phyloP scores from a whole-genome alignment of 495 filamentous ascomycete species.

The Cudoniella acicularis region DNA sequence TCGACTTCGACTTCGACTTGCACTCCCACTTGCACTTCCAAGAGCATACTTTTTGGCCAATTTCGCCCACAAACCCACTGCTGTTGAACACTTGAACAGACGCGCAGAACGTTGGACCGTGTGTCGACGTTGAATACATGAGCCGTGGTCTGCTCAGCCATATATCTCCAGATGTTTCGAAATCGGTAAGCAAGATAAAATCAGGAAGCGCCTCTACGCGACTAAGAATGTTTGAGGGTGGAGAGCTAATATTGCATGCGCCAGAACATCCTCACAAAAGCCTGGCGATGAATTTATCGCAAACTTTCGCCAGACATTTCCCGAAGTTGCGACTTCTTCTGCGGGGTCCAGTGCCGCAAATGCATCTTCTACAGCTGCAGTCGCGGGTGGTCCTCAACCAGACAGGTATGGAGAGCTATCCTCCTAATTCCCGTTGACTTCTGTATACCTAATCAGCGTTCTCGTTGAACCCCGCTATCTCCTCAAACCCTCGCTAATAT shows the following conservation, averaged over 20 bases:
- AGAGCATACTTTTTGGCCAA: constrained; percentile 6
- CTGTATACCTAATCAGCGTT: not conserved
- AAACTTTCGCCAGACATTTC: constrained; percentile 77
- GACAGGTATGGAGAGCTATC: constrained; percentile 53
- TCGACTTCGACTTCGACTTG: too few species aligned
- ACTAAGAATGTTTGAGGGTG: not conserved
- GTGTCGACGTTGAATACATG: constrained; percentile 11
- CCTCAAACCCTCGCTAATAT: too few species aligned
- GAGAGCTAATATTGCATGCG: constrained; percentile 3
- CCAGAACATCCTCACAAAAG: constrained; percentile 80
- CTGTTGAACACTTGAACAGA: too few species aligned
- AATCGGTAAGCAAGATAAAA: constrained; percentile 23
- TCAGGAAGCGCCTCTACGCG: not conserved
- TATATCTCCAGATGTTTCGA: constrained; percentile 28
- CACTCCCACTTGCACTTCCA: too few species aligned
- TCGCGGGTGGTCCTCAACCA: constrained; percentile 37
- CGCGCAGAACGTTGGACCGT: too few species aligned
- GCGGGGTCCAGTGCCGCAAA: constrained; percentile 29
- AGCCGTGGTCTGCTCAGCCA: constrained; percentile 17
- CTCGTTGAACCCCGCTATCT: too few species aligned
- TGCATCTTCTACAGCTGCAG: constrained; percentile 34
- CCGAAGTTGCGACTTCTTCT: constrained; percentile 48
- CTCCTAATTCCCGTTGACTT: constrained; percentile 29
- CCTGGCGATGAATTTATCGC: constrained; percentile 79
- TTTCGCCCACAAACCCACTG: too few species aligned